These are phyloP conservation scores for Heritiera littoralis DNA, from an alignment of 345 rosid genomes.

Conservation along the genomic window DNA sequence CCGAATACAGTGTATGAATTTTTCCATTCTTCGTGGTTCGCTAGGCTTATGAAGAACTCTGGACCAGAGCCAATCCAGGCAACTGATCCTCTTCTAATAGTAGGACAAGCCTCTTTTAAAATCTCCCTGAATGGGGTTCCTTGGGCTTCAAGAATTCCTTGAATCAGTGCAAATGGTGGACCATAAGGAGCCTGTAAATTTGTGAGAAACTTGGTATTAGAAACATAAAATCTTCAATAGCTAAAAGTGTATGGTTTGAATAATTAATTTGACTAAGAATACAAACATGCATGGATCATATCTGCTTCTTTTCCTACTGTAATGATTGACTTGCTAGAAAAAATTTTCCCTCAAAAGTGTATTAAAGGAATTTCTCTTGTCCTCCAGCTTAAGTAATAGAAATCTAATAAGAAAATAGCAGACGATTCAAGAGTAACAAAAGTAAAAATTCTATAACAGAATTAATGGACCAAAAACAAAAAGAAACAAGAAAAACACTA, in stretches of 20 bases:
- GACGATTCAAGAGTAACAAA: too few relatives aligned
- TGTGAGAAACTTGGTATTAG: conserved; percentile 7
- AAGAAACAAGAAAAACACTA: background rate
- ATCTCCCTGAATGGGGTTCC: conserved; percentile 62
- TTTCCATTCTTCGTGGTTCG: conserved; percentile 83
- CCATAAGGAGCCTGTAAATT: conserved; percentile 68
- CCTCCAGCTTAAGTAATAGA: background rate
- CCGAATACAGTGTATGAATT: conserved; percentile 74
- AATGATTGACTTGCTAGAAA: background rate
- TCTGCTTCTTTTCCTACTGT: background rate
- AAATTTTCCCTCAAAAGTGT: background rate
- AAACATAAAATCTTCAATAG: background rate
- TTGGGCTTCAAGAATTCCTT: conserved; percentile 84
- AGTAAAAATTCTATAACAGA: background rate
- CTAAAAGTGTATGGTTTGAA: background rate
- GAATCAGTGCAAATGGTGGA: conserved; percentile 90
- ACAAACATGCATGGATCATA: background rate
- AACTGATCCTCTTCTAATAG: conserved; percentile 75
- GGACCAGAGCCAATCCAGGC: conserved; percentile 93
- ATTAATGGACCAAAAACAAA: background rate
- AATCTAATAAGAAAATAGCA: background rate
- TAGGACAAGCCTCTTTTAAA: conserved; percentile 70
- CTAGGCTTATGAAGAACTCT: conserved; percentile 88
- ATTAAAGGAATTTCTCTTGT: background rate
- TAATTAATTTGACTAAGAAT: background rate